Percentiles rank a stretch among this genome's conserved stretches.
These are phyloP conservation scores for Tolypocladium tundrense DNA, from an alignment of 2,329 filamentous ascomycete genomes.

Conservation along the genomic window DNA sequence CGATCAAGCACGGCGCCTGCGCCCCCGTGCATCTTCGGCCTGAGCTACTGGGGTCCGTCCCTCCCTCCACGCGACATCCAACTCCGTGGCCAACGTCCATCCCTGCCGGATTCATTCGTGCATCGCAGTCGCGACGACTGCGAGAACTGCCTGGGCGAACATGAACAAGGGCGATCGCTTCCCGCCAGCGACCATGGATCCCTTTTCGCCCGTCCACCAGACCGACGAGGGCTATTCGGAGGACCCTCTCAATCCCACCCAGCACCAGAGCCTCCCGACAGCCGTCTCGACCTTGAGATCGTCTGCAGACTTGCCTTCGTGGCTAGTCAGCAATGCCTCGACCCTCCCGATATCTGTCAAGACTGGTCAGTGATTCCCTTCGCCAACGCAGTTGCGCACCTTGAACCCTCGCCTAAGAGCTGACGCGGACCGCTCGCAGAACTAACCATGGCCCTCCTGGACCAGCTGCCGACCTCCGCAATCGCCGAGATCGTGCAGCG, in stretches of 20 bases:
- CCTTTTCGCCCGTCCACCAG: conserved; percentile 41
- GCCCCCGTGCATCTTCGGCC: not conserved
- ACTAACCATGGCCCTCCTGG: conserved; percentile 68
- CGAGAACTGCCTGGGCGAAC: conserved; percentile 1
- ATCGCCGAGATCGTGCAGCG: conserved; percentile 73
- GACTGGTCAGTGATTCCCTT: conserved; percentile 28
- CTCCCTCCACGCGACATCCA: not conserved
- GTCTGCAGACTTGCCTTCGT: conserved; percentile 34
- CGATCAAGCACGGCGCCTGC: not conserved
- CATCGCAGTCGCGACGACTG: not conserved
- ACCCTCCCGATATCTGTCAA: conserved; percentile 38
- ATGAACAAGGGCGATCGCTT: conserved; percentile 19
- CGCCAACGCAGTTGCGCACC: not conserved
- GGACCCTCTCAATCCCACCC: conserved; percentile 46
- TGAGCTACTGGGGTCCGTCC: not conserved
- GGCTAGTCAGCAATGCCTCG: conserved; percentile 39
- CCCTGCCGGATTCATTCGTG: not conserved
- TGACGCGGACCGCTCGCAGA: conserved; percentile 36
- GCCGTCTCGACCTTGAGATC: conserved; percentile 25
- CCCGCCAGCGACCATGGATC: conserved; percentile 25
- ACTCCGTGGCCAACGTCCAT: not conserved
- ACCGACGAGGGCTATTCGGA: conserved; percentile 85
- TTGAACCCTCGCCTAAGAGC: not conserved
- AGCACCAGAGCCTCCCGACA: conserved; percentile 19
- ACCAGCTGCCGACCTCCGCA: conserved; percentile 67